Base-by-base conservation (phyloP, 2,329 filamentous ascomycete genomes). In the Colletotrichum spaethianum region DNA sequence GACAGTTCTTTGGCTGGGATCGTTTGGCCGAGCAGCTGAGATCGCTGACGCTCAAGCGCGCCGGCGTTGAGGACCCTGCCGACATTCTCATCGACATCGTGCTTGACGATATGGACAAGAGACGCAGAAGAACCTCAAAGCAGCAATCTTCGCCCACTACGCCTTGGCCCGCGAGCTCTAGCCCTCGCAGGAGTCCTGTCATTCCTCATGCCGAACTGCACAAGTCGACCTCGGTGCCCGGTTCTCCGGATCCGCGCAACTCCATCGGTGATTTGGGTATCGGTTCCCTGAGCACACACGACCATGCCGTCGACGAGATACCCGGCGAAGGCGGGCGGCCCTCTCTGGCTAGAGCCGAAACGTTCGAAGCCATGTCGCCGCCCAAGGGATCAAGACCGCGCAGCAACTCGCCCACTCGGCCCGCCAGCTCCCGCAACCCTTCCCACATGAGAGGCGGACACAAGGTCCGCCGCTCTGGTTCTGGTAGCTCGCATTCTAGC, bases 1-100 rank as follows among this genome's bases (percentile, higher is more conserved):
- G 96, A 73, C 95, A 98, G 77, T 98, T 98, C 83, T 98, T 95
- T 82, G 96, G 96, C 70, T 99, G 96, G 96, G 96, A 99, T 80
- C 91, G 93, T 70, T 84, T 98, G 67, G 93, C 96, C 11, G 96
- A 99, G 79, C 95, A 98, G 81, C 85, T 99, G 74, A 92, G 95
- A 72, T 97, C 94, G 74, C 86, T 99, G 75, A 96, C 94, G 2
- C 86, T 99, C 75, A 98, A 95, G 83, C 91, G 95, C 76, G 96
- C 94, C 67, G 91, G 92, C 74, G 88, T 99, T 55, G 95, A 98
- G 74, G 95, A 99, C 78, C 94, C 94, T 4, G 92, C 93, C 23
- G 96, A 98, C 79, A 89, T 99, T 48, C 86, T 98, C 59, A 94
- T 96, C 74, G 93, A 97, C 77, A 97, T 99, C 76, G 95, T 99